A percentile compares a stretch with the other conserved stretches of the same genome.
phyloP scores from a whole-genome alignment of 257 asterid species.

The Cordia subcordata region DNA sequence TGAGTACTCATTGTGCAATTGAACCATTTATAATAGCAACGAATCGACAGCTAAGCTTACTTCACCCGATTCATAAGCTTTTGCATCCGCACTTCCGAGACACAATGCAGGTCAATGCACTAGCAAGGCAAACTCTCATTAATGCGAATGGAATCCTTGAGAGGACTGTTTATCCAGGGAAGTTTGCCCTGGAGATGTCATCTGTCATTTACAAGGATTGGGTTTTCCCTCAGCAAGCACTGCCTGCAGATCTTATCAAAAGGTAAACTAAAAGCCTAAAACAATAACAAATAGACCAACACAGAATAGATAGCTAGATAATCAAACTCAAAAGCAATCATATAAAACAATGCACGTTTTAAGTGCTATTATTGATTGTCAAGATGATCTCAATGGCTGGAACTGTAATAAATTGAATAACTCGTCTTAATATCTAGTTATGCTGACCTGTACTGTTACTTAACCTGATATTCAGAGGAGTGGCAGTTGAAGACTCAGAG shows the following conservation, averaged over 20 bases:
- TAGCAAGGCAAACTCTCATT: conserved; percentile 57
- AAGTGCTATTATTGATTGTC: too few relatives aligned
- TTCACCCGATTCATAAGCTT: conserved; percentile 80
- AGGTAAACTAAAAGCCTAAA: conserved; percentile 31
- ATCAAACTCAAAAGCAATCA: too few relatives aligned
- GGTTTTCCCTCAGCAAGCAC: conserved; percentile 72
- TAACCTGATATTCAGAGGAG: conserved; percentile 35
- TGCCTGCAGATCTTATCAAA: conserved; percentile 72
- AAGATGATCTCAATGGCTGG: too few relatives aligned
- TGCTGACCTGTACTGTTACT: conserved; percentile 1
- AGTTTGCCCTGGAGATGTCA: conserved; percentile 59
- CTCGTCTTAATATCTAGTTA: not conserved
- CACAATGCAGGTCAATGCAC: conserved; percentile 66
- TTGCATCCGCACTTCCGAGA: conserved; percentile 74
- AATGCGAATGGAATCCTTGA: conserved; percentile 67
- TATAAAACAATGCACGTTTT: too few relatives aligned
- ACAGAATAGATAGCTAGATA: too few relatives aligned
- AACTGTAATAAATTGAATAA: not conserved
- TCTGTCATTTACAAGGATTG: conserved; percentile 46
- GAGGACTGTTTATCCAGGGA: conserved; percentile 49
- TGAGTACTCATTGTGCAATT: conserved; percentile 62
- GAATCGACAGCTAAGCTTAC: conserved; percentile 66
- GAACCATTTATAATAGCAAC: conserved; percentile 82
- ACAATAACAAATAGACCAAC: too few relatives aligned
- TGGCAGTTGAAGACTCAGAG: conserved; percentile 54